Conservation (phyloP, 2,329 filamentous ascomycete genomes). For the Monosporascus sp. region DNA sequence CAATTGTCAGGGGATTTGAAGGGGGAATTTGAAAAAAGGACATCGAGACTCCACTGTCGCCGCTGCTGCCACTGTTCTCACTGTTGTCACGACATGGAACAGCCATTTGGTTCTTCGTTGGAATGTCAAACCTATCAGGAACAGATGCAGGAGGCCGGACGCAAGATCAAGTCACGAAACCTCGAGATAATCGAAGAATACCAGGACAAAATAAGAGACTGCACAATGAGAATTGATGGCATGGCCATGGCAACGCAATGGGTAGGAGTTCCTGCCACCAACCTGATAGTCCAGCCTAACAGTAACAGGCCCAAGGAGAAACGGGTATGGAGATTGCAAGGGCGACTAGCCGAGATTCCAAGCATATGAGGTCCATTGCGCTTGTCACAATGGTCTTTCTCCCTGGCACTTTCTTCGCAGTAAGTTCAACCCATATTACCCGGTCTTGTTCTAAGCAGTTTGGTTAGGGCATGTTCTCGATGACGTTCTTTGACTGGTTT, state of each 20-base stretch:
- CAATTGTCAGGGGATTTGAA: too few species aligned
- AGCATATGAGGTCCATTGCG: constrained; percentile 24
- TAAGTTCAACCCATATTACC: constrained; percentile 1
- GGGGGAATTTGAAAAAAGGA: neutral
- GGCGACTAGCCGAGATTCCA: constrained; percentile 20
- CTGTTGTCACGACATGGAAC: neutral
- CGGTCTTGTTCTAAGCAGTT: too few species aligned
- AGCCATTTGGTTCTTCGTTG: neutral
- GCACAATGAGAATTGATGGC: constrained; percentile 27
- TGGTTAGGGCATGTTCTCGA: constrained; percentile 18
- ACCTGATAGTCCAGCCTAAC: neutral
- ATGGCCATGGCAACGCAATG: constrained; percentile 31
- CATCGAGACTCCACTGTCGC: too few species aligned
- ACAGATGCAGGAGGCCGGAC: constrained; percentile 3
- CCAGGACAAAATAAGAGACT: constrained; percentile 26
- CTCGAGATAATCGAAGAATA: constrained; percentile 22
- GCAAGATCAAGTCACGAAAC: constrained; percentile 14
- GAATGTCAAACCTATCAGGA: neutral
- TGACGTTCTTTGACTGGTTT: constrained; percentile 20
- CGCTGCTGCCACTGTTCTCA: too few species aligned
- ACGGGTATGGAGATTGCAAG: constrained; percentile 25
- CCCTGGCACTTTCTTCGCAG: constrained; percentile 25
- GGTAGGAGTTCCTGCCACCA: constrained; percentile 13
- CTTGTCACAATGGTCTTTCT: constrained; percentile 27
- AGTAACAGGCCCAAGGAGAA: constrained; percentile 19